Conservation (phyloP, 2,329 filamentous ascomycete species). For the Fusarium luffae region DNA sequence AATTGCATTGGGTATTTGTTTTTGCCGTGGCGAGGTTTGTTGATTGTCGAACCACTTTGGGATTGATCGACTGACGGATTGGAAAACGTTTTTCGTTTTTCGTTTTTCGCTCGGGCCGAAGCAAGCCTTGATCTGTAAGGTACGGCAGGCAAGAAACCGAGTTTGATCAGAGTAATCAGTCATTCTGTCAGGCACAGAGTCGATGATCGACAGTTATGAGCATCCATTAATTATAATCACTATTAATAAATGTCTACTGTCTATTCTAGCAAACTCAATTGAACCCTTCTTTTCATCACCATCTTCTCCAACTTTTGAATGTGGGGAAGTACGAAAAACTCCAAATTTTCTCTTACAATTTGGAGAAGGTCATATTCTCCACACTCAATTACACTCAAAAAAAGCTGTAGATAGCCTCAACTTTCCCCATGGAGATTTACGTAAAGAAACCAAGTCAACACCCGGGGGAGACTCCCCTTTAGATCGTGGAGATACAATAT, state of each 20-base stretch:
- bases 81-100: neutral
- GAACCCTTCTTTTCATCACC: neutral
- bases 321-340: conserved; percentile 3
- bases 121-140: neutral
- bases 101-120: neutral
- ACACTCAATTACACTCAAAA: neutral
- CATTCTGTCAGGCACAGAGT: neutral
- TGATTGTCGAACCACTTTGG: neutral
- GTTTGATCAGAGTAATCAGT: neutral
- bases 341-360: neutral
- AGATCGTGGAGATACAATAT: conserved; percentile 18
- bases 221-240: neutral
- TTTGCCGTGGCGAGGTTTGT: neutral
- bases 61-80: neutral
- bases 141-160: neutral
- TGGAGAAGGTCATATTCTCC: conserved; percentile 8
- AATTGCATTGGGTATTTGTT: neutral
- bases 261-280: neutral
- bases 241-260: neutral
- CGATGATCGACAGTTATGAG: neutral
- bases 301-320: conserved; percentile 3
- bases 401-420: conserved; percentile 1
- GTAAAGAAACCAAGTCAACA: conserved; percentile 12
- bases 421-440: conserved; percentile 38
- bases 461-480: conserved; percentile 11